Conservation (phyloP, 345 rosid species). For the Geranium rotundifolium region DNA sequence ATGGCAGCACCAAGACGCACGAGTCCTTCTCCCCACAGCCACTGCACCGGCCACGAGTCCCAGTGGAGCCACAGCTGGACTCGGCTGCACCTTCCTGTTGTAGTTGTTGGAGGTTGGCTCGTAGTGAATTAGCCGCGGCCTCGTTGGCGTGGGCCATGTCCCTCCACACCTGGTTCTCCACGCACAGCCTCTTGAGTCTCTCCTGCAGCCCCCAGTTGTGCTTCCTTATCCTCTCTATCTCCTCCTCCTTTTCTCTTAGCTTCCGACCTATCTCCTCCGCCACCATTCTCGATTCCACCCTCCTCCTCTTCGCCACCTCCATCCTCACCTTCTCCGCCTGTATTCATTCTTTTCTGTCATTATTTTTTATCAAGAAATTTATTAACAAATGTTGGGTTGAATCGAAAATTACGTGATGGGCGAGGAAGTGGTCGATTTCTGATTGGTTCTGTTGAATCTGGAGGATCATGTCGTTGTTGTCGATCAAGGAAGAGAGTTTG, state of each 20-base stretch:
- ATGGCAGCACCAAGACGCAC: conserved; percentile 14
- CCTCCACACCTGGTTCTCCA: conserved; percentile 14
- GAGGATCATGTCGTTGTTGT: conserved; percentile 22
- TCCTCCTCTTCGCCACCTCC: conserved; percentile 8
- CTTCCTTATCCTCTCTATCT: conserved; percentile 8
- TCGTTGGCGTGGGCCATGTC: conserved; percentile 11
- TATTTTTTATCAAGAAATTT: not conserved
- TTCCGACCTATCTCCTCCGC: conserved; percentile 1
- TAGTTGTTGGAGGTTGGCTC: conserved; percentile 7
- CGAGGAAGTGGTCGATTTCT: conserved; percentile 44
- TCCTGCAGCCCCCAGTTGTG: conserved; percentile 9
- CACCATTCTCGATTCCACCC: conserved; percentile 3
- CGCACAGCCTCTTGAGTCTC: conserved; percentile 4
- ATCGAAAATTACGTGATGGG: conserved; percentile 33
- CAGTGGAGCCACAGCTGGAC: conserved; percentile 13
- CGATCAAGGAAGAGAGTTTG: conserved; percentile 19
- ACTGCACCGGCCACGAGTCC: conserved; percentile 9
- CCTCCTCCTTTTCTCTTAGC: conserved; percentile 8
- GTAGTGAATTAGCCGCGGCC: conserved; percentile 11
- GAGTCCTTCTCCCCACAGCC: conserved; percentile 10
- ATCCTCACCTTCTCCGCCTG: conserved; percentile 11
- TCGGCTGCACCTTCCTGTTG: conserved; percentile 4
- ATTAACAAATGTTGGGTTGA: too few species aligned
- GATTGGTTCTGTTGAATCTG: conserved; percentile 50
- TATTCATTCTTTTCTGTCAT: not conserved